A percentile compares a stretch with the other conserved stretches of the same genome.
These are phyloP conservation scores for Thalassiosira exigua DNA, from an alignment of 352 stramenopile genomes.

Conservation along the genomic window DNA sequence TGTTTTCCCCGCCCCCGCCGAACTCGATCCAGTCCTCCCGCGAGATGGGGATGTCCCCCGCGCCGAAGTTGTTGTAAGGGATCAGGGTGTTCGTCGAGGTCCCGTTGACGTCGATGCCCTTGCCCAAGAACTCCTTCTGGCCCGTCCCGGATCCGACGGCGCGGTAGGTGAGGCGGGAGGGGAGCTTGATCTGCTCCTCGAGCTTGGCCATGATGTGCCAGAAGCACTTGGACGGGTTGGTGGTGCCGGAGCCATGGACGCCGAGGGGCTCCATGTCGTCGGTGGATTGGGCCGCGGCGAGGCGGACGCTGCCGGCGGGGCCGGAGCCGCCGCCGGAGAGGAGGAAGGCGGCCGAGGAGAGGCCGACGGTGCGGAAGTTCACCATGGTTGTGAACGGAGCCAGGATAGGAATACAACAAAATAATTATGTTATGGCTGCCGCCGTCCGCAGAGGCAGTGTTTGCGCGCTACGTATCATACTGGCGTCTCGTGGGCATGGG, in stretches of 20 bases:
- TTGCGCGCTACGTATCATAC: no score
- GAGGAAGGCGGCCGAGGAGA: constrained; percentile 2
- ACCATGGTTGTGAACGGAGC: no score
- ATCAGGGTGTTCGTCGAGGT: neutral
- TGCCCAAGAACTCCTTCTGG: constrained; percentile 69
- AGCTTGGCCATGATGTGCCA: constrained; percentile 83
- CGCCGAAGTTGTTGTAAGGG: constrained; percentile 71
- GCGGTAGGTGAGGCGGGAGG: constrained; percentile 82
- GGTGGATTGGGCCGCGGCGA: constrained; percentile 1
- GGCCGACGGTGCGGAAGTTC: constrained; percentile 16
- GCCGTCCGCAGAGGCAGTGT: no score
- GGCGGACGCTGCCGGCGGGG: neutral
- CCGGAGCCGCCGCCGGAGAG: neutral
- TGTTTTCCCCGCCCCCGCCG: constrained; percentile 1
- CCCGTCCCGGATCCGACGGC: constrained; percentile 80
- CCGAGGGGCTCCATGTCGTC: constrained; percentile 19
- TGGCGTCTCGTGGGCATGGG: no score
- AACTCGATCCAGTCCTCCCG: constrained; percentile 40
- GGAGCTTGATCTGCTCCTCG: constrained; percentile 66
- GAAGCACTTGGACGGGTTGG: constrained; percentile 84
- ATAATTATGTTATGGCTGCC: no score
- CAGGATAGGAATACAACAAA: no score
- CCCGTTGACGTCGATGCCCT: constrained; percentile 38
- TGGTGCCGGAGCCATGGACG: constrained; percentile 84
- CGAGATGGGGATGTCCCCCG: constrained; percentile 78